A percentile compares a stretch with the other conserved stretches of the same genome.
Evolutionary conservation across 495 filamentous ascomycete species (phyloP).

Genomic region (Podospora australis): DNA sequence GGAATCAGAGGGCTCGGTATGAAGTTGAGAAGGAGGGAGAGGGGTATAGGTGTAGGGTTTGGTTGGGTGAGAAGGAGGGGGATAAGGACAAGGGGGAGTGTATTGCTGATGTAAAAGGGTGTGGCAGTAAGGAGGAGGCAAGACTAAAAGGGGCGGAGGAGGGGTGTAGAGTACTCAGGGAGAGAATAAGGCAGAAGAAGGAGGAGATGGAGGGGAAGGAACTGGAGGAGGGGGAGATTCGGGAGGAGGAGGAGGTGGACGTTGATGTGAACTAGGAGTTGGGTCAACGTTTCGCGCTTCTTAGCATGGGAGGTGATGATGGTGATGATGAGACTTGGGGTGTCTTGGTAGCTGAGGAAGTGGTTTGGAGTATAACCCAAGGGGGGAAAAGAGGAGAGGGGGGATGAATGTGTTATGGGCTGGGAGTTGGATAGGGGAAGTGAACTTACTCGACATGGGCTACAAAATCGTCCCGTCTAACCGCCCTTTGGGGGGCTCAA

Average conservation of each 20-base stretch:
- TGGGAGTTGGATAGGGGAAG: too few relatives aligned
- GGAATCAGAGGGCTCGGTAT: constrained; percentile 46
- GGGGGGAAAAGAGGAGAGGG: too few relatives aligned
- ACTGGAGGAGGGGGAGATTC: not conserved
- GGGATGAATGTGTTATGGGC: too few relatives aligned
- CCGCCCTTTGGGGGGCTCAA: too few relatives aligned
- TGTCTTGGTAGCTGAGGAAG: too few relatives aligned
- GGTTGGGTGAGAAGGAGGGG: constrained; percentile 30
- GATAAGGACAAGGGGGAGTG: constrained; percentile 44
- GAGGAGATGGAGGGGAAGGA: not conserved
- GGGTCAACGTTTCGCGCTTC: too few relatives aligned
- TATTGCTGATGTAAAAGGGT: constrained; percentile 42
- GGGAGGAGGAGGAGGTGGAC: not conserved
- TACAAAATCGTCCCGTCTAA: too few relatives aligned
- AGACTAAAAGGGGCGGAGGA: constrained; percentile 16
- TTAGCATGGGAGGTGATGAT: too few relatives aligned
- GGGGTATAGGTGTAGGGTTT: not conserved
- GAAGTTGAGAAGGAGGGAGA: constrained; percentile 20
- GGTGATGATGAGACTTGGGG: too few relatives aligned
- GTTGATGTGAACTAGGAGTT: too few relatives aligned
- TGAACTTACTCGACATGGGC: too few relatives aligned
- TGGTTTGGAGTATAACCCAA: too few relatives aligned
- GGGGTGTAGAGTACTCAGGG: not conserved
- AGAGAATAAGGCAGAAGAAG: not conserved
- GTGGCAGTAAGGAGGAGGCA: constrained; percentile 47